Base-by-base conservation (phyloP, 768 basidiomycete genomes). In the Leccinum boreale region DNA sequence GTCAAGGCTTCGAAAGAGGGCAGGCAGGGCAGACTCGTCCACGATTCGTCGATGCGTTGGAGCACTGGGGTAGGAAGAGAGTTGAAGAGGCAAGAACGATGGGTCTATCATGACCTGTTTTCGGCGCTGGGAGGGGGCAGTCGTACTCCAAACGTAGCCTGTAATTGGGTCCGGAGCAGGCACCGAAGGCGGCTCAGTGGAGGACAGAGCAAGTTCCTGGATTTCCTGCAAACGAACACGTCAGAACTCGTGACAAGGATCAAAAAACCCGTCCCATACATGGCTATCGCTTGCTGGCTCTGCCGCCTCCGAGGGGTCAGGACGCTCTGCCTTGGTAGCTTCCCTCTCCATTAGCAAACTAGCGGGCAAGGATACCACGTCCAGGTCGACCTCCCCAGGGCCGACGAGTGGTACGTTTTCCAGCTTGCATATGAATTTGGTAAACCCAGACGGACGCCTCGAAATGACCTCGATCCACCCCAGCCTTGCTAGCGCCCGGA, bases 401-500 rank as follows among this genome's bases (percentile, higher is more conserved):
- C 88, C 84, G 14, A 94, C 85, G 73, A 92, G 79, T 0, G 94
- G 94, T 0, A 91, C 85, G 67, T 98, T 98, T 72, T 98, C 94
- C 39, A 93, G 68, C 62, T 89, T 83, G 67, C 92, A 92, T 14
- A 96, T 73, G 63, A 98, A 85, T 61, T 85, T 84, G 1, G 92
- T 90, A 61, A 87, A 86, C 3, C 97, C 97, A 1, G 95, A 98
- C 0, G 97, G 89, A 15, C 97, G 79, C 5, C 94, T 81, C 0
- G 89, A 86, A 47, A 87, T 74, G 14, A 98, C 85, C 67, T 94
- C 91, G 21, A 94, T 81, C 96, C 96, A 98, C 2, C 94, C 94
- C 7, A 84, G 76, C 57, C 85, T 80, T 1, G 81, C 76, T 35
- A 95, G 78, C 1, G 86, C 77, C 12, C 87, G 86, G 51, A 98